A percentile compares a stretch with the other conserved stretches of the same genome.
phyloP scores from a whole-genome alignment of 2,329 filamentous ascomycete genomes.

The Fusarium globosum region DNA sequence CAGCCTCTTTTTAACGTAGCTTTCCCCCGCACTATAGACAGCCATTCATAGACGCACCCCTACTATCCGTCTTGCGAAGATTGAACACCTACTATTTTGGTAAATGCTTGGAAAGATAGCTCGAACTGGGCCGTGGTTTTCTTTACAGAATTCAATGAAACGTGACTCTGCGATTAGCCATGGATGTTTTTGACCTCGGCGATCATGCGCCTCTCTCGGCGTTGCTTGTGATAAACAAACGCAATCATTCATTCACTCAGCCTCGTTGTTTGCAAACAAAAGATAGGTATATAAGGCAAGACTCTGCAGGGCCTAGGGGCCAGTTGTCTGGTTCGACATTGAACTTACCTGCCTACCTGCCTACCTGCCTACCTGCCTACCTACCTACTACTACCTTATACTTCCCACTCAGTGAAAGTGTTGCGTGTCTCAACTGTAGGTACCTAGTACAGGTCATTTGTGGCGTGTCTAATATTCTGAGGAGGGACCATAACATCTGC shows the following conservation, averaged over 20 bases:
- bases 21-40: conserved; percentile 10
- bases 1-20: background rate
- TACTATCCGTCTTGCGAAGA: conserved; percentile 7
- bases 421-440: background rate
- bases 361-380: background rate
- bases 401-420: background rate
- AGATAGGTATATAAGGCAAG: background rate
- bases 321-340: background rate
- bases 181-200: conserved; percentile 25
- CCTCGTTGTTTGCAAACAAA: background rate
- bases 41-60: conserved; percentile 9
- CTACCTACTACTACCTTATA: background rate
- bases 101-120: background rate
- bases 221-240: conserved; percentile 33
- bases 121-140: background rate
- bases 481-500: conserved; percentile 9
- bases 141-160: background rate
- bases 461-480: background rate
- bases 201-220: conserved; percentile 18
- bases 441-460: background rate
- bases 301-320: background rate
- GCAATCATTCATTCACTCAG: background rate
- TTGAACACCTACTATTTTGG: conserved; percentile 24
- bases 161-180: background rate
- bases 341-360: background rate